phyloP scores from a whole-genome alignment of 768 basidiomycete species.

The Termitomyces sp. region DNA sequence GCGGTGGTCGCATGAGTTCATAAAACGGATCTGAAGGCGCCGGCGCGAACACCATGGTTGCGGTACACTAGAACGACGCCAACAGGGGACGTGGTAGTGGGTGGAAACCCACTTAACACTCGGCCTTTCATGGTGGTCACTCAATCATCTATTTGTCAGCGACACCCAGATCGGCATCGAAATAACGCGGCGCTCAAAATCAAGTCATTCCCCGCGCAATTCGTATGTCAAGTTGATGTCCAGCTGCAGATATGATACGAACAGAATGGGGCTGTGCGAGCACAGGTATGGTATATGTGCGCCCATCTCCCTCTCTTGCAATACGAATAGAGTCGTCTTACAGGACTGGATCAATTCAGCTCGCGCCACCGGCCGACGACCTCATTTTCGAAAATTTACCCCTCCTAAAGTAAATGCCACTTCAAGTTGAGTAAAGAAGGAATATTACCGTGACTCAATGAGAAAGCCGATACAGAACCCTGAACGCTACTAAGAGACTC shows the following conservation, averaged over 20 bases:
- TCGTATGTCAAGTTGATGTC: neutral
- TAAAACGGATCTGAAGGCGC: conserved; percentile 40
- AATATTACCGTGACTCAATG: neutral
- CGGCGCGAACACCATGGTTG: conserved; percentile 31
- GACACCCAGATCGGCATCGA: neutral
- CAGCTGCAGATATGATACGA: neutral
- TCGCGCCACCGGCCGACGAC: neutral
- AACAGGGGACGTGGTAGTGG: conserved; percentile 10
- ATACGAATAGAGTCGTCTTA: neutral
- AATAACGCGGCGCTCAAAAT: neutral
- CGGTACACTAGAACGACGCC: conserved; percentile 3
- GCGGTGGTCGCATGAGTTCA: conserved; percentile 44
- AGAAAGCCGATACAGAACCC: neutral
- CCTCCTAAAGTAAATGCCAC: too few species aligned
- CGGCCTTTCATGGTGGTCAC: neutral
- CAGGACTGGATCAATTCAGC: neutral
- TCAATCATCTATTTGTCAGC: conserved; percentile 2
- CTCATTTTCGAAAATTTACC: neutral
- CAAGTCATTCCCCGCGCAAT: too few species aligned
- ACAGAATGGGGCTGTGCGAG: neutral
- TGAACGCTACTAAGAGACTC: neutral
- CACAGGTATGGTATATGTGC: too few species aligned
- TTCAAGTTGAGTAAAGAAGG: neutral
- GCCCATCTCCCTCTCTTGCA: too few species aligned
- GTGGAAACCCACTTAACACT: neutral